These are phyloP conservation scores for Fusarium austroafricanum DNA, from an alignment of 2,329 filamentous ascomycete genomes.

Conservation along the genomic window DNA sequence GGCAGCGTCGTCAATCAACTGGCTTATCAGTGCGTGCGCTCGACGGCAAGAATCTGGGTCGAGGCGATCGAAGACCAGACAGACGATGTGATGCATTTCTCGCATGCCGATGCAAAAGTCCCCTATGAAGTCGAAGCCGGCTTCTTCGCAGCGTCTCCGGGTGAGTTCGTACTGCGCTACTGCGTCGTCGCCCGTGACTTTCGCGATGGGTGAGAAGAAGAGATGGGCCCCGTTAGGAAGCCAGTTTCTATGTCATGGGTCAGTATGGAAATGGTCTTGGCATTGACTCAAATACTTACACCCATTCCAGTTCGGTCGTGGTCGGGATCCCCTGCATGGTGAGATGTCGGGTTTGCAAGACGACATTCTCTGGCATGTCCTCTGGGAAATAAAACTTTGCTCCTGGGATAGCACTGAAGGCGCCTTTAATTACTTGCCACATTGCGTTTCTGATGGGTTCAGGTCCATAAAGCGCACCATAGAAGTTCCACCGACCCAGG, in stretches of 20 bases:
- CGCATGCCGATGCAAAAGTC: constrained; percentile 34
- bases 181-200: constrained; percentile 32
- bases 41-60: constrained; percentile 25
- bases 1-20: constrained; percentile 28
- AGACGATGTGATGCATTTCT: constrained; percentile 38
- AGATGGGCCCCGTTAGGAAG: constrained; percentile 38
- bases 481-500: constrained; percentile 41
- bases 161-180: constrained; percentile 30
- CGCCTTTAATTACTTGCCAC: constrained; percentile 30
- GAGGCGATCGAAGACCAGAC: constrained; percentile 27
- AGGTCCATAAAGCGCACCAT: constrained; percentile 38
- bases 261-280: accelerated
- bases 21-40: constrained; percentile 17
- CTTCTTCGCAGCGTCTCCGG: constrained; percentile 28
- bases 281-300: constrained; percentile 11
- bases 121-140: constrained; percentile 37
- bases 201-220: constrained; percentile 41
- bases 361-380: constrained; percentile 33
- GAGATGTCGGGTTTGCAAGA: constrained; percentile 28
- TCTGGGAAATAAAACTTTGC: constrained; percentile 40
- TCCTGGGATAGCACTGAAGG: constrained; percentile 34
- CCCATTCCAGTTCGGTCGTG: constrained; percentile 35
- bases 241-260: constrained; percentile 14
- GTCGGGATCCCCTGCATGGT: constrained; percentile 36
- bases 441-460: constrained; percentile 33